phyloP scores from a whole-genome alignment of 495 filamentous ascomycete species.

The Entonaema liquescens region DNA sequence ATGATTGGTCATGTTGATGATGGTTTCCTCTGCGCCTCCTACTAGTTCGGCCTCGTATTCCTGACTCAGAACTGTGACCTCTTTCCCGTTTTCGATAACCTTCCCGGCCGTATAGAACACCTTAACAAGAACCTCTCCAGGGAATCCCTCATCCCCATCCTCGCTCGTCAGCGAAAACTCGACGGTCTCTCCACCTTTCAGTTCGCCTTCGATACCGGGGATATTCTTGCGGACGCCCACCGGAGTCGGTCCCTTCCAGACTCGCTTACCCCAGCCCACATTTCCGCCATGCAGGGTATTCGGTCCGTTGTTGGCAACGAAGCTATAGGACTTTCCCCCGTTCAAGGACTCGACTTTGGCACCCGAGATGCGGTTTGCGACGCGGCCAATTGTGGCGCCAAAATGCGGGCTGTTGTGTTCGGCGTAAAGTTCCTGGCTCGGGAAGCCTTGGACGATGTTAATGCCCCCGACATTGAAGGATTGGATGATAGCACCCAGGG shows the following conservation, averaged over 20 bases:
- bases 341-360: conserved; percentile 78
- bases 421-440: conserved; percentile 74
- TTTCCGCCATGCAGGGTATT: conserved; percentile 86
- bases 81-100: conserved; percentile 67
- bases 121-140: conserved; percentile 79
- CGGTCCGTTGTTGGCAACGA: conserved; percentile 76
- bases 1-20: conserved; percentile 92
- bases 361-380: conserved; percentile 84
- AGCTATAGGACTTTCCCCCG: conserved; percentile 67
- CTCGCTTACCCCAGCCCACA: conserved; percentile 83
- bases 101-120: conserved; percentile 81
- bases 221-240: conserved; percentile 57
- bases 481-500: conserved; percentile 88
- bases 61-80: conserved; percentile 72
- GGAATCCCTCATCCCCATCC: conserved; percentile 86
- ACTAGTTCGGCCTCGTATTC: conserved; percentile 91
- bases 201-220: conserved; percentile 57
- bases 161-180: conserved; percentile 76
- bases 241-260: conserved; percentile 78
- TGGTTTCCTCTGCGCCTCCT: conserved; percentile 81
- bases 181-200: conserved; percentile 77
- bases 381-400: conserved; percentile 91
- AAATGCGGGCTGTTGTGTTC: conserved; percentile 80
- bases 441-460: conserved; percentile 90
- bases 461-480: conserved; percentile 75